Percentiles rank a stretch among this genome's conserved stretches.
Conservation (phyloP, 306 rosid species). For the Quercus robur region DNA sequence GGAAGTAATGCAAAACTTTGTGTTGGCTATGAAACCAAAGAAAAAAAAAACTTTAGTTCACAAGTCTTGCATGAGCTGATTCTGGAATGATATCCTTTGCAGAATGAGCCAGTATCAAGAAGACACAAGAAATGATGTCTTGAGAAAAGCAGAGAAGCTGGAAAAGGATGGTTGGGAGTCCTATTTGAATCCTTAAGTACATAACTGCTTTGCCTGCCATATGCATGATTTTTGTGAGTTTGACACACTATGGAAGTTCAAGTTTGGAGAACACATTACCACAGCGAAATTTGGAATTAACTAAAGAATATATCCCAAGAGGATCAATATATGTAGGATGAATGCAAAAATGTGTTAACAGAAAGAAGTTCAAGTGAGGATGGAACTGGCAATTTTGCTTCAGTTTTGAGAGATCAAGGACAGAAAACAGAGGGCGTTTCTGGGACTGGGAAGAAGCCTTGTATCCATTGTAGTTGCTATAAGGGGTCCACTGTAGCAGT, state of each 20-base stretch:
- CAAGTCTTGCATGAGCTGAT: slow-evolving; percentile 1
- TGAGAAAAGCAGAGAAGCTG: slow-evolving; percentile 64
- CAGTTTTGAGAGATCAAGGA: background rate
- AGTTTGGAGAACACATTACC: background rate
- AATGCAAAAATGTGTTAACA: background rate
- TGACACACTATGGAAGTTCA: background rate
- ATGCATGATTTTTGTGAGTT: background rate
- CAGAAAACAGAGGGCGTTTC: background rate
- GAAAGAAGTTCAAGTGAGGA: background rate
- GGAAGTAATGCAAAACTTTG: background rate
- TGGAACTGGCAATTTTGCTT: background rate
- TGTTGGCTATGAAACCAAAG: background rate
- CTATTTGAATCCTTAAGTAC: slow-evolving; percentile 32
- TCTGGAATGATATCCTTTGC: slow-evolving; percentile 20
- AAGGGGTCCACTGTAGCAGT: background rate
- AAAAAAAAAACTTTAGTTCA: background rate
- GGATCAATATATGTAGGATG: background rate
- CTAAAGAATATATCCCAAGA: background rate
- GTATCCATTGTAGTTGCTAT: background rate
- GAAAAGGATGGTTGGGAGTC: slow-evolving; percentile 68
- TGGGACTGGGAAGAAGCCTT: background rate
- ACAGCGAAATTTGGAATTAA: background rate
- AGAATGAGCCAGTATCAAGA: slow-evolving; percentile 79
- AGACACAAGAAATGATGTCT: slow-evolving; percentile 56
- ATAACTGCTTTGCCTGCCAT: slow-evolving; percentile 2